Base-by-base conservation (phyloP, 257 asterid genomes). In the Gardenia jasminoides region DNA sequence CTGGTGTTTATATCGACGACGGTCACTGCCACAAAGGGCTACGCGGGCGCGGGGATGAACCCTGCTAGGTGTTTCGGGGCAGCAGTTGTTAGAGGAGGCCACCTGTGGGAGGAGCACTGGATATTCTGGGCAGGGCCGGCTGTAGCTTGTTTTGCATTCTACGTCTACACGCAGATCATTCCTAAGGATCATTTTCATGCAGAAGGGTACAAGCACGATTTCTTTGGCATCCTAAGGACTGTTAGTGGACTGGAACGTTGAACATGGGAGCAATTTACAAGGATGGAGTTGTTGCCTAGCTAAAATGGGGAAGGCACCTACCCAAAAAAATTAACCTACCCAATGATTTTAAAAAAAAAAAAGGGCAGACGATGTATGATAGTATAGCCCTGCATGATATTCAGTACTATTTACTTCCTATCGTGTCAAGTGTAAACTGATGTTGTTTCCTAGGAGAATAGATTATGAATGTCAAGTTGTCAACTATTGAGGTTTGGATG, bases 51-150 rank as follows among this genome's bases (percentile, higher is more conserved):
- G 0, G 98, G 96, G 56, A 61, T 93, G 83, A 93, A 93, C n/a
- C 98, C 98, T 41, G 97, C 98, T 0, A 74, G 97, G 86, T 93
- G 98, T 75, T 67, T 93, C 0, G 98, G 97, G 26, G 85, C 98
- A 2, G 94, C 95, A 17, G 41, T 90, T 1, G 97, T 91, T 7
- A 84, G 97, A 67, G 96, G 97, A 7, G 98, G 97, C 2, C 94
- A 89, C n/a, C 85, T 93, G 0, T 90, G 61, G 98, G 76, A 90
- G 28, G 94, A 90, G 3, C 97, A 93, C 56, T 91, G 98, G 98
- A 84, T 93, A 15, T 91, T 91, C 62, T 93, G 97, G 98, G 89
- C 67, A 6, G 98, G 96, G 28, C 98, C 98, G 0, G 84, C 79
- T 0, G 76, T 88, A 10, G 90, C 97, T 39, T 88, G 96, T 33